Evolutionary conservation across 139 green algal species (phyloP).

Genomic region (Closterium sp.): DNA sequence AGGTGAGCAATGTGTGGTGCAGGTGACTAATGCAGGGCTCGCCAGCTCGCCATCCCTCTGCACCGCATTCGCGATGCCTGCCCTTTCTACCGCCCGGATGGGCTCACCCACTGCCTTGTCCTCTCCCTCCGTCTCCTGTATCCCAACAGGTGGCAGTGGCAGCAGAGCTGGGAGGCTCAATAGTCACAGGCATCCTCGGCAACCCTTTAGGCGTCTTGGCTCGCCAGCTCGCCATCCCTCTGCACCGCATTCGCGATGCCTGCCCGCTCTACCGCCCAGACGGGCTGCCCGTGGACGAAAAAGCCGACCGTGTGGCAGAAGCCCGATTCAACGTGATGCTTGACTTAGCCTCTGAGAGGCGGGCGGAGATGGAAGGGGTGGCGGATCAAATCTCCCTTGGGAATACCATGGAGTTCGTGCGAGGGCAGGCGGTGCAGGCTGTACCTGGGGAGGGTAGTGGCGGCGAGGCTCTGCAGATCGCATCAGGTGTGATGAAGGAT

Average conservation of each 20-base stretch:
- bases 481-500: no score
- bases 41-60: conserved; percentile 73
- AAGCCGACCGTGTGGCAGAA: conserved; percentile 56
- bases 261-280: conserved; percentile 54
- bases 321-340: conserved; percentile 75
- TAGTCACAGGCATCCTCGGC: conserved; percentile 90
- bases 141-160: conserved; percentile 25
- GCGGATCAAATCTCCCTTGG: conserved; percentile 3
- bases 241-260: conserved; percentile 71
- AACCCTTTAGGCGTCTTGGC: conserved; percentile 69
- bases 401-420: conserved; percentile 9
- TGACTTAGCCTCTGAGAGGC: conserved; percentile 49
- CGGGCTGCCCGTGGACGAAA: conserved; percentile 37
- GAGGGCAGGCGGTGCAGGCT: neutral
- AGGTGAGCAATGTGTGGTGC: neutral
- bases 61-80: conserved; percentile 66
- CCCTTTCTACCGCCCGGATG: conserved; percentile 48
- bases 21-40: neutral
- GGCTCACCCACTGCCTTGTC: no score
- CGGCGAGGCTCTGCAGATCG: conserved; percentile 2
- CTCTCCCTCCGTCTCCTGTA: no score
- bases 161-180: conserved; percentile 84
- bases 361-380: neutral
- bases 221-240: conserved; percentile 65
- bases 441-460: neutral